Percentiles rank a stretch among this genome's conserved stretches.
Conservation (phyloP, 306 rosid species). For the Quercus dentata region DNA sequence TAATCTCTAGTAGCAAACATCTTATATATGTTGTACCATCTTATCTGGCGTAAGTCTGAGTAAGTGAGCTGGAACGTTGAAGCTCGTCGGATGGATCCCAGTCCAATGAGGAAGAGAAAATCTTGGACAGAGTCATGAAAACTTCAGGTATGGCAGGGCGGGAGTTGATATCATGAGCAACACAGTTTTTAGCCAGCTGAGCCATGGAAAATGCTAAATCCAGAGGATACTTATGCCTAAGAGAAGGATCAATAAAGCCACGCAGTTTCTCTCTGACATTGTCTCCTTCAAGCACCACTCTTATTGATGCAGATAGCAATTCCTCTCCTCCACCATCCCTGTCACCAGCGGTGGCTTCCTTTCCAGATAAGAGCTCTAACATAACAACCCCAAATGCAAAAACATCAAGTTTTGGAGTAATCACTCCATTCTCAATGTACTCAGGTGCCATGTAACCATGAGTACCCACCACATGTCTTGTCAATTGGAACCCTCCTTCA, state of each 20-base stretch:
- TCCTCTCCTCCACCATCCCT: conserved; percentile 15
- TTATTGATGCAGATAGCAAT: conserved; percentile 26
- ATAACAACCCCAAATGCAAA: conserved; percentile 69
- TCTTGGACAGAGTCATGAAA: conserved; percentile 51
- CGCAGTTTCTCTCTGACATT: conserved; percentile 47
- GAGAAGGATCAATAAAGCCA: conserved; percentile 54
- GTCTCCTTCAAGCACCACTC: conserved; percentile 51
- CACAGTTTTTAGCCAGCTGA: conserved; percentile 55
- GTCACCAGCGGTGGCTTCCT: conserved; percentile 32
- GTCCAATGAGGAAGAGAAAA: conserved; percentile 51
- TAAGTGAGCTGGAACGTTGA: conserved; percentile 37
- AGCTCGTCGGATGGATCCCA: conserved; percentile 74
- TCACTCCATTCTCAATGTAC: conserved; percentile 60
- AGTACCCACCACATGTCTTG: conserved; percentile 80
- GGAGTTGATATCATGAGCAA: conserved; percentile 41
- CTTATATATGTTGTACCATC: background rate
- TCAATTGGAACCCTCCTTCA: conserved; percentile 44
- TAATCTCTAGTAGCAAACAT: background rate
- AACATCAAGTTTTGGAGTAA: conserved; percentile 69
- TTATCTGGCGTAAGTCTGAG: conserved; percentile 32
- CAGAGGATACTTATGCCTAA: conserved; percentile 50
- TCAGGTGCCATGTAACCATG: conserved; percentile 81
- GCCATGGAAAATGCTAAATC: conserved; percentile 69
- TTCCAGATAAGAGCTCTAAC: conserved; percentile 69
- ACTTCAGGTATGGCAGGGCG: conserved; percentile 53